These are phyloP conservation scores for Cryptococcus floricola DNA, from an alignment of 1,284 basidiomycete species.

Conservation along the genomic window DNA sequence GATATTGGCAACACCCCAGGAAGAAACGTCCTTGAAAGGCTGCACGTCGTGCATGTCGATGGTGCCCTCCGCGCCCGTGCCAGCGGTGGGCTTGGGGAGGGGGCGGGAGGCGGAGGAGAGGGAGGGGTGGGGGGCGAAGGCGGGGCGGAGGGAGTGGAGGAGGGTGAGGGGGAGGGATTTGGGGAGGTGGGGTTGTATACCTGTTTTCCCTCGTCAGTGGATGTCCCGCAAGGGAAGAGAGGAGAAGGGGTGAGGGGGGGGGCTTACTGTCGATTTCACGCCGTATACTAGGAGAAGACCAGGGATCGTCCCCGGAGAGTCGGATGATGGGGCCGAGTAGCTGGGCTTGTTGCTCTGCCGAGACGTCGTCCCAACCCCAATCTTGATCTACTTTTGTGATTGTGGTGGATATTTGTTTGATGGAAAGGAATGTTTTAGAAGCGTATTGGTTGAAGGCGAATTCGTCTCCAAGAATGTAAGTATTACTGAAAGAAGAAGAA, in stretches of 20 bases:
- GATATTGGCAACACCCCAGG: constrained; percentile 37
- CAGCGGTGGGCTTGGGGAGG: constrained; percentile 25
- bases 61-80: constrained; percentile 14
- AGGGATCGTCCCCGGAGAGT: constrained; percentile 30
- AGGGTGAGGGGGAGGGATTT: constrained; percentile 18
- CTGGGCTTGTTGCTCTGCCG: constrained; percentile 22
- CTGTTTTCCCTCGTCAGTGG: background rate
- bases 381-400: constrained; percentile 1
- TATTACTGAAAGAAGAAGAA: background rate
- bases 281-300: constrained; percentile 23
- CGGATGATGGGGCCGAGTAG: constrained; percentile 21
- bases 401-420: constrained; percentile 2
- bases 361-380: constrained; percentile 18
- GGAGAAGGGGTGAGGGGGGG: background rate
- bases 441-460: background rate
- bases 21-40: constrained; percentile 26
- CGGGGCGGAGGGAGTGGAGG: constrained; percentile 19
- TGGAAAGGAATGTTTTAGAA: constrained; percentile 7
- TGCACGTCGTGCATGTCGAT: constrained; percentile 35
- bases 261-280: constrained; percentile 25
- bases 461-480: no score
- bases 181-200: constrained; percentile 8
- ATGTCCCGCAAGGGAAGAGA: background rate
- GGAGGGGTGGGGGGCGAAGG: constrained; percentile 31
- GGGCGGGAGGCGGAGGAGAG: constrained; percentile 27